These are phyloP conservation scores for Stipa capillata DNA, from an alignment of 176 grass and related monocot genomes.

Conservation along the genomic window DNA sequence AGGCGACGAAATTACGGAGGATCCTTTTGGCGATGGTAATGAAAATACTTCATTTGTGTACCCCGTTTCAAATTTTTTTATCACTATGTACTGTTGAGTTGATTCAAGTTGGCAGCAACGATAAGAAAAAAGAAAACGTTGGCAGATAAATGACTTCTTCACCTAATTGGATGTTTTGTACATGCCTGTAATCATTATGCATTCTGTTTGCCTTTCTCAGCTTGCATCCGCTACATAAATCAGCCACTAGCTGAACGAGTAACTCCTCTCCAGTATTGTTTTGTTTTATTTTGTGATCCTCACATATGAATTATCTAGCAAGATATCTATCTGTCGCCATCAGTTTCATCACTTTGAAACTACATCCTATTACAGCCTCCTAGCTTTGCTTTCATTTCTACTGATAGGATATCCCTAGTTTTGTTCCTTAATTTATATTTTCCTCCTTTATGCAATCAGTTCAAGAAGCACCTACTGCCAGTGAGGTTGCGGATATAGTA, in stretches of 20 bases:
- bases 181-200: neutral
- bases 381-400: neutral
- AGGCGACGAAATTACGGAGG: slow-evolving; percentile 10
- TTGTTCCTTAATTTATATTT: neutral
- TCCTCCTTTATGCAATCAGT: neutral
- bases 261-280: neutral
- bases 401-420: neutral
- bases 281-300: neutral
- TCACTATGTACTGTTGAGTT: neutral
- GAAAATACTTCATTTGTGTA: neutral
- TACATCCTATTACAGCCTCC: neutral
- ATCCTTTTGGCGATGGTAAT: slow-evolving; percentile 27
- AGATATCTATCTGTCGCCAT: neutral
- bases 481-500: slow-evolving; percentile 19
- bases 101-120: neutral
- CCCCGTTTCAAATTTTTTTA: neutral
- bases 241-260: neutral
- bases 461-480: slow-evolving; percentile 14
- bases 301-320: neutral
- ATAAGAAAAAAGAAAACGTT: neutral
- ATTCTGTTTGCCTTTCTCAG: neutral
- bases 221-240: neutral
- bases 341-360: neutral
- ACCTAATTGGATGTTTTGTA: neutral
- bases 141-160: neutral